Conservation (phyloP, 192 early-diverging fungal genomes). For the Helicostylum pulchrum region DNA sequence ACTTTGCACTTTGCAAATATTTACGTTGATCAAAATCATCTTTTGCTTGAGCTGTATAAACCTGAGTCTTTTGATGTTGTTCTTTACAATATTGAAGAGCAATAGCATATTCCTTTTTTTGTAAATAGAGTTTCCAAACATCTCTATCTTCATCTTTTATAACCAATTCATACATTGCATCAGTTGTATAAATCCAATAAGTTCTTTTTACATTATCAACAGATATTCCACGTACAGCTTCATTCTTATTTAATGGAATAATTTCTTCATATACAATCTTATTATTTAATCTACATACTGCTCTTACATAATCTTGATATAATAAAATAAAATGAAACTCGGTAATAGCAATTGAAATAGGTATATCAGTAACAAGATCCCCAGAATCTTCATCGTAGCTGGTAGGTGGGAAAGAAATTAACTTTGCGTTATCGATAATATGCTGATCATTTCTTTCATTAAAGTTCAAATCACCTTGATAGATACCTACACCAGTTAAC, state of each 20-base stretch:
- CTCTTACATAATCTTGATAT: conserved; percentile 72
- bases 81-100: conserved; percentile 78
- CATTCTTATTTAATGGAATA: conserved; percentile 48
- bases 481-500: conserved; percentile 86
- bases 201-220: conserved; percentile 79
- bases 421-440: conserved; percentile 45
- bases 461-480: conserved; percentile 78
- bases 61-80: conserved; percentile 63
- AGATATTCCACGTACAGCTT: conserved; percentile 61
- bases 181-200: conserved; percentile 86
- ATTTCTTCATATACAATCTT: conserved; percentile 80
- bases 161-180: conserved; percentile 84
- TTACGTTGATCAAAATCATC: conserved; percentile 71
- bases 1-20: conserved; percentile 77
- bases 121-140: conserved; percentile 88
- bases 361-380: conserved; percentile 46
- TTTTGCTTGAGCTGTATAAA: conserved; percentile 84
- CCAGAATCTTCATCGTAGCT: conserved; percentile 36
- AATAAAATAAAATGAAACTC: conserved; percentile 88
- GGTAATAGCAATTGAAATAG: conserved; percentile 75
- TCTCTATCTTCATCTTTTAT: conserved; percentile 90
- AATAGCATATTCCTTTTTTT: conserved; percentile 74
- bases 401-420: conserved; percentile 17
- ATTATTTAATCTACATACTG: conserved; percentile 74
- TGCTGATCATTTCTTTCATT: conserved; percentile 68